Conservation (phyloP, 2,329 filamentous ascomycete genomes). For the Fusarium sacchari region DNA sequence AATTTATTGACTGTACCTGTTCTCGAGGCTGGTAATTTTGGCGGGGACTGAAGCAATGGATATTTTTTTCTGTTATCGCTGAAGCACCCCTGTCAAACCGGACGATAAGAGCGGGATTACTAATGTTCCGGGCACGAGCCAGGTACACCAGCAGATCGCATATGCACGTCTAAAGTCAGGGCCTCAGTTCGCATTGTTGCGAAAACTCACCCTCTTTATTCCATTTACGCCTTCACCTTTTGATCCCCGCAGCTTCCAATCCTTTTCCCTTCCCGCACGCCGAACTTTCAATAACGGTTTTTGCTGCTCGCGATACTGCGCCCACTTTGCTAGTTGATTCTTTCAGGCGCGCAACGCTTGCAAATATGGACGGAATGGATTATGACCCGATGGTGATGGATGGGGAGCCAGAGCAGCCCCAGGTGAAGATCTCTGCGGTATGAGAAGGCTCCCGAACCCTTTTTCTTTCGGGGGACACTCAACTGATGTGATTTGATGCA, state of each 20-base stretch:
- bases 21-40: slow-evolving; percentile 27
- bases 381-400: slow-evolving; percentile 71
- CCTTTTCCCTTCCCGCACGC: background rate
- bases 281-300: background rate
- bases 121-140: slow-evolving; percentile 41
- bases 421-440: slow-evolving; percentile 70
- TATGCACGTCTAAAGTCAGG: slow-evolving; percentile 30
- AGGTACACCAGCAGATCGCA: slow-evolving; percentile 35
- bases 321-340: slow-evolving; percentile 8
- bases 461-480: slow-evolving; percentile 6
- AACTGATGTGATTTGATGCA: slow-evolving; percentile 39
- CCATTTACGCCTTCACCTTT: background rate
- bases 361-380: slow-evolving; percentile 61
- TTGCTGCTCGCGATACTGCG: background rate
- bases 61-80: slow-evolving; percentile 48
- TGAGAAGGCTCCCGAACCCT: slow-evolving; percentile 31
- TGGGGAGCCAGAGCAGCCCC: slow-evolving; percentile 64
- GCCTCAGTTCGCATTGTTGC: slow-evolving; percentile 32
- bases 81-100: background rate
- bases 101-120: slow-evolving; percentile 47
- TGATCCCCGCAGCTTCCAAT: background rate
- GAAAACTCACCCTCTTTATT: slow-evolving; percentile 35
- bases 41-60: slow-evolving; percentile 37
- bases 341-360: slow-evolving; percentile 24
- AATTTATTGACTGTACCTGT: background rate